Evolutionary conservation across 2,329 filamentous ascomycete genomes (phyloP), one percentile per base, ranked within the genome.

Genomic region (Fusarium sp.): DNA sequence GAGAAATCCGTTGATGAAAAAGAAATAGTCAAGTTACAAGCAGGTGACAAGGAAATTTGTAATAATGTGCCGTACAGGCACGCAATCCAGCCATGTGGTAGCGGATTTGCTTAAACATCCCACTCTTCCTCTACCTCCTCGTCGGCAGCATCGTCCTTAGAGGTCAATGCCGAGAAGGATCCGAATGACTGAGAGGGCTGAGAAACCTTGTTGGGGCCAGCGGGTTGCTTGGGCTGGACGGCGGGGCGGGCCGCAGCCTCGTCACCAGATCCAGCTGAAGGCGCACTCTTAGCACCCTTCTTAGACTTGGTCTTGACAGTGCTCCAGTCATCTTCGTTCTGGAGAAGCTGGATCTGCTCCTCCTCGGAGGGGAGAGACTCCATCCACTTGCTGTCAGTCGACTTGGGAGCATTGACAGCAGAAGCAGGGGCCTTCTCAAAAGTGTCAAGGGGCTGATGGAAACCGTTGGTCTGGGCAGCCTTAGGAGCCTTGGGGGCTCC

Each of bases 311-410:
- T 77, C 75, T 82, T 84, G 49, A 91, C 89, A 31, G 88, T 88
- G 76, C 81, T 88, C 88, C 89, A 91, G 69, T 88, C 84, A 47
- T 85, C 83, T 21, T 77, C 80, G 28, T 80, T 80, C 71, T 84
- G 84, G 57, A 88, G 81, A 76, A 86, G 80, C 79, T 89, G 83
- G 70, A 89, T 80, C 79, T 90, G 88, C 78, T 89, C 86, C 77
- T 90, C 88, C 76, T 90, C 87, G 0, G 88, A 89, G 5, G 86
- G 86, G 3, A 88, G 79, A 12, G 83, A 81, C 8, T 84, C 80
- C 28, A 84, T 80, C 85, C 85, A 88, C 63, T 78, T 81, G 33
- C 77, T 75, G 68, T 81, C 77, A 23, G 75, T 68, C 20, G 77
- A 68, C 58, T 79, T 78, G 48, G 76, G 70, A 29, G 79, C 66